A percentile compares a stretch with the other conserved stretches of the same genome.
phyloP scores from a whole-genome alignment of 257 asterid genomes.

The Plantago ovata region DNA sequence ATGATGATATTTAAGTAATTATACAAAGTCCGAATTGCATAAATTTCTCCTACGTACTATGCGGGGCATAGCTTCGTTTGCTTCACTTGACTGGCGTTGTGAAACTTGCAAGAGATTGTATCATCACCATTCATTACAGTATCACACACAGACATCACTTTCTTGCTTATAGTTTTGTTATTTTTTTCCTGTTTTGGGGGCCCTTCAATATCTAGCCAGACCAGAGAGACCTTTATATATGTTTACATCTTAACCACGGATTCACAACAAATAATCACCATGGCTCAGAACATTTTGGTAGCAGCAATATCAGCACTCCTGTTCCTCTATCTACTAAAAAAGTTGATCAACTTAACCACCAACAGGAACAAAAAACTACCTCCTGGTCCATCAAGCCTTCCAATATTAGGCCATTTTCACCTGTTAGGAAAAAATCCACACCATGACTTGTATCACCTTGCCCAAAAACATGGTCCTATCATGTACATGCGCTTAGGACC shows the following conservation, averaged over 20 bases:
- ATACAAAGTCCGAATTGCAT: too few species aligned
- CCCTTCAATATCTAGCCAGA: too few species aligned
- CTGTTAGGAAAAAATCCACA: neutral
- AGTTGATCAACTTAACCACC: neutral
- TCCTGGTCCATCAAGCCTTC: neutral
- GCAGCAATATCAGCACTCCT: neutral
- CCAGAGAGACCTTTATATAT: neutral
- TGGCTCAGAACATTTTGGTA: neutral
- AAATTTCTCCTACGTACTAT: too few species aligned
- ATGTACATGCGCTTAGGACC: slow-evolving; percentile 2
- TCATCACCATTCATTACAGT: too few species aligned
- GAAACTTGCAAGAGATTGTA: too few species aligned
- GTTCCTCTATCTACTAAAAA: neutral
- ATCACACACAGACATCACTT: too few species aligned
- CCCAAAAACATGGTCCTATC: neutral
- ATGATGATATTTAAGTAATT: too few species aligned
- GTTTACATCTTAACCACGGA: neutral
- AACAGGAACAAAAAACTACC: neutral
- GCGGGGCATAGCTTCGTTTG: too few species aligned
- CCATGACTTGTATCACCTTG: neutral
- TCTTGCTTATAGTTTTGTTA: too few species aligned
- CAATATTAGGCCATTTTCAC: neutral
- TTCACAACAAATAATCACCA: neutral
- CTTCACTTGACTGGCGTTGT: too few species aligned
- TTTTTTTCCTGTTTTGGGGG: too few species aligned